Percentiles rank a stretch among this genome's conserved stretches.
phyloP scores from a whole-genome alignment of 2,329 filamentous ascomycete species.

The Verticillium klebahnii region DNA sequence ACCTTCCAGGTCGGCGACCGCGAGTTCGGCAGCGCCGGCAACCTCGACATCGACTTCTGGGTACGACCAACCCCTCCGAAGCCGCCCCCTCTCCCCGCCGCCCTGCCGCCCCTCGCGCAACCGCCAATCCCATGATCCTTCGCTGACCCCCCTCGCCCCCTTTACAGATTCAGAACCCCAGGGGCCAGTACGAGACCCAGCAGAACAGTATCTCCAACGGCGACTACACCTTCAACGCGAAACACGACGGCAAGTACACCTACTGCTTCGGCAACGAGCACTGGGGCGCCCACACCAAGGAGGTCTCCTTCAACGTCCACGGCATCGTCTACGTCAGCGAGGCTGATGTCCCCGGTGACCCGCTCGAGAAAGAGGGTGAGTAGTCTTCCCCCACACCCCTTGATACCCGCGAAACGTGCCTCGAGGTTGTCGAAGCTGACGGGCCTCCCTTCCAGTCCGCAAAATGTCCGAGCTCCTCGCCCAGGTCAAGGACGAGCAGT shows the following conservation, averaged over 20 bases:
- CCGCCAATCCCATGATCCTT: too few species aligned
- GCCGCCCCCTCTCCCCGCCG: neutral
- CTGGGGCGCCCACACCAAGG: conserved; percentile 93
- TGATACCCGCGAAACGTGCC: too few species aligned
- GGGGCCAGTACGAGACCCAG: conserved; percentile 70
- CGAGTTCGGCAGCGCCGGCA: conserved; percentile 91
- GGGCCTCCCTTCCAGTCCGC: conserved; percentile 53
- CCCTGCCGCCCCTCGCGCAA: too few species aligned
- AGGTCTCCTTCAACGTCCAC: conserved; percentile 99
- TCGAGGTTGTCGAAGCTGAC: neutral
- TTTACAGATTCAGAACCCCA: conserved; percentile 70
- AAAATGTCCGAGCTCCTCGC: conserved; percentile 78
- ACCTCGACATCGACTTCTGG: conserved; percentile 97
- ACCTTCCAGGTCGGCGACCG: conserved; percentile 97
- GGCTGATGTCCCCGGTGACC: conserved; percentile 76
- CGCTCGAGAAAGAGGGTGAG: conserved; percentile 83
- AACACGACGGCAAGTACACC: conserved; percentile 78
- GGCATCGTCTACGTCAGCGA: conserved; percentile 97
- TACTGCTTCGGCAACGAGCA: conserved; percentile 99
- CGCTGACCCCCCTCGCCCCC: neutral
- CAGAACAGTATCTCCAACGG: conserved; percentile 81
- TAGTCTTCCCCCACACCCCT: neutral
- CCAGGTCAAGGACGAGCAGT: conserved; percentile 96
- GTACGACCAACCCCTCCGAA: conserved; percentile 43
- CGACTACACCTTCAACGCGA: conserved; percentile 87